Evolutionary conservation across 2,329 filamentous ascomycete genomes (phyloP).

Genomic region (Neonectria neomacrospora): DNA sequence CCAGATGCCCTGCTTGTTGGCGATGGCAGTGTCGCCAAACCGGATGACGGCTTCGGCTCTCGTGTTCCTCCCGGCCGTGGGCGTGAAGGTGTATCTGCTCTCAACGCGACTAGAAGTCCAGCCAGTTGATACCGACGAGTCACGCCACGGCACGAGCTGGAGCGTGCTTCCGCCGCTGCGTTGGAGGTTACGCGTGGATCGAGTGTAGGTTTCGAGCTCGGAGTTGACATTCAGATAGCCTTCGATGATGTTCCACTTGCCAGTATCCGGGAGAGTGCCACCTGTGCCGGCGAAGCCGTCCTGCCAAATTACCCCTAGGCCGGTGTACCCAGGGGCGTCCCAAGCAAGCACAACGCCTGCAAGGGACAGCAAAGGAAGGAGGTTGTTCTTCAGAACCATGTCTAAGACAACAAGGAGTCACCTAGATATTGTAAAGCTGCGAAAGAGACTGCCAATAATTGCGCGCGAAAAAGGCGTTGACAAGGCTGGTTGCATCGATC

Average conservation of each 20-base stretch:
- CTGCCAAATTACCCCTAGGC: constrained; percentile 55
- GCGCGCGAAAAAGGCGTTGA: background rate
- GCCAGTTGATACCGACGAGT: constrained; percentile 42
- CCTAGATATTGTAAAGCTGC: background rate
- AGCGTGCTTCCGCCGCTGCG: constrained; percentile 59
- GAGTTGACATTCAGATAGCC: constrained; percentile 57
- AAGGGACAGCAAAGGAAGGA: background rate
- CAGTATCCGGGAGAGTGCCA: constrained; percentile 50
- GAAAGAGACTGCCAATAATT: background rate
- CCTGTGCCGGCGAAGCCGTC: constrained; percentile 56
- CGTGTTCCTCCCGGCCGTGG: constrained; percentile 52
- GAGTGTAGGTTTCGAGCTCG: constrained; percentile 60
- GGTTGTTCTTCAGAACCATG: background rate
- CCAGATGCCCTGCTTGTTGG: constrained; percentile 57
- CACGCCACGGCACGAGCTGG: constrained; percentile 59
- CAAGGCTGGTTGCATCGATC: background rate
- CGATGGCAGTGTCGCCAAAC: constrained; percentile 17
- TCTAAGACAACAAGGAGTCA: background rate
- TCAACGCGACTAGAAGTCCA: constrained; percentile 66
- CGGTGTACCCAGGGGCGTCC: constrained; percentile 51
- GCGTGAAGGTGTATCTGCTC: constrained; percentile 57
- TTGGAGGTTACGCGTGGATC: constrained; percentile 57
- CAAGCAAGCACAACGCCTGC: background rate
- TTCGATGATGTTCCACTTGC: constrained; percentile 58
- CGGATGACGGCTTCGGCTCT: constrained; percentile 54